Conservation (phyloP, 2,329 filamentous ascomycete species). For the Pyrenophora graminea region DNA sequence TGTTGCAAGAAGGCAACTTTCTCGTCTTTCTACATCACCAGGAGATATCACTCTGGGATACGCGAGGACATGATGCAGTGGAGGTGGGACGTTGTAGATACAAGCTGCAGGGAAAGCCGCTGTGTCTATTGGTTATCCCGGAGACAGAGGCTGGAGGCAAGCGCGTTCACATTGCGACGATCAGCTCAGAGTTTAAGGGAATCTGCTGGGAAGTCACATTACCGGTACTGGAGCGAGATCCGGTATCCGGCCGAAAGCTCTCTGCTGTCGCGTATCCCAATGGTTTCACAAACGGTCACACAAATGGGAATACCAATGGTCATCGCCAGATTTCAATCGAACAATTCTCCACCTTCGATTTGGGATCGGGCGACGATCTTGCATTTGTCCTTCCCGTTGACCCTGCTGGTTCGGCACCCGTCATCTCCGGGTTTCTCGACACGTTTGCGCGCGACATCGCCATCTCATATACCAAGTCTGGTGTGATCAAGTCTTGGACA, state of each 20-base stretch:
- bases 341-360: constrained; percentile 72
- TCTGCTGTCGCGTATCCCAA: constrained; percentile 30
- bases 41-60: constrained; percentile 78
- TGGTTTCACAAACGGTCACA: constrained; percentile 37
- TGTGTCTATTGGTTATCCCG: constrained; percentile 79
- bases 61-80: constrained; percentile 62
- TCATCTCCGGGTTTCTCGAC: constrained; percentile 79
- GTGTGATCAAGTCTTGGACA: constrained; percentile 82
- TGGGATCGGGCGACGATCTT: constrained; percentile 60
- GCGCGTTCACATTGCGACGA: constrained; percentile 72
- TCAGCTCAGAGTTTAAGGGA: constrained; percentile 77
- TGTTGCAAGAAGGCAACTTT: constrained; percentile 76
- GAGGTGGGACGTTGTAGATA: constrained; percentile 65
- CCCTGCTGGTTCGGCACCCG: constrained; percentile 74
- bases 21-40: constrained; percentile 78
- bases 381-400: constrained; percentile 77
- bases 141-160: constrained; percentile 60
- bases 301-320: constrained; percentile 39
- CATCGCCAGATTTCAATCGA: constrained; percentile 53
- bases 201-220: constrained; percentile 79
- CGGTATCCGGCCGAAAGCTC: constrained; percentile 33
- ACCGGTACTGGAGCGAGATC: constrained; percentile 51
- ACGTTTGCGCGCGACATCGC: constrained; percentile 85
- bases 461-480: constrained; percentile 77
- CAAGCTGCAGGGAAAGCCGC: constrained; percentile 67